Evolutionary conservation across 1,284 basidiomycete genomes (phyloP), one percentile per base, ranked within the genome.

Genomic region (Takashimella tepidaria): DNA sequence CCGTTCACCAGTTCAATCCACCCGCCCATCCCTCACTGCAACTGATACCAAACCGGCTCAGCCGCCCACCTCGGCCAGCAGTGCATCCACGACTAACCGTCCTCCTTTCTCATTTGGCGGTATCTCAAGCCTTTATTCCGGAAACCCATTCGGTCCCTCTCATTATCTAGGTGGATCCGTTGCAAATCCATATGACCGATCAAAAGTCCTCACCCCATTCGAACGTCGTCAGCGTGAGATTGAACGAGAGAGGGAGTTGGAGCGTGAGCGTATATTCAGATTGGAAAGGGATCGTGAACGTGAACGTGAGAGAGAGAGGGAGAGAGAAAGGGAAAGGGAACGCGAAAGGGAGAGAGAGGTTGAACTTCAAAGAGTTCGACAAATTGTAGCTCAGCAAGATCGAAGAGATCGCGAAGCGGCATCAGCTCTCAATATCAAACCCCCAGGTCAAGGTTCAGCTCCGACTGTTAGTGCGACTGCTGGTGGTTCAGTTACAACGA

Each of bases 281-380:
- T 16, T 37, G 10, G 10, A 37, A 16, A 37, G 31, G 31, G 31
- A 37, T 8, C 31, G 31, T 8, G 31, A 37, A 16, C 22, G 20
- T 11, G 55, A 49, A 25, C 20, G 19, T 10, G 50, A 51, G 42
- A 49, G 54, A 21, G 46, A 24, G 37, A 23, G 46, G 11, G 50
- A 41, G 42, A 47, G 51, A 20, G 54, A 51, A 12, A 41, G 50
- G 4, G 45, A 54, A 19, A 43, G 13, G 42, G 42, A n/a, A 10
- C 56, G 56, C 31, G 47, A 59, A 5, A 37, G 8, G 10, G 31
- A 37, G 31, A 37, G 31, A 16, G 55, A 60, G n/a, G n/a, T n/a
- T n/a, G n/a, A n/a, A n/a, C n/a, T n/a, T n/a, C n/a, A n/a, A 19
- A 44, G 49, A 19, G 37, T 47, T 25, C 52, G 56, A 16, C 31